These are phyloP conservation scores for Botrytis squamosa DNA, from an alignment of 2,329 filamentous ascomycete species.

Conservation along the genomic window DNA sequence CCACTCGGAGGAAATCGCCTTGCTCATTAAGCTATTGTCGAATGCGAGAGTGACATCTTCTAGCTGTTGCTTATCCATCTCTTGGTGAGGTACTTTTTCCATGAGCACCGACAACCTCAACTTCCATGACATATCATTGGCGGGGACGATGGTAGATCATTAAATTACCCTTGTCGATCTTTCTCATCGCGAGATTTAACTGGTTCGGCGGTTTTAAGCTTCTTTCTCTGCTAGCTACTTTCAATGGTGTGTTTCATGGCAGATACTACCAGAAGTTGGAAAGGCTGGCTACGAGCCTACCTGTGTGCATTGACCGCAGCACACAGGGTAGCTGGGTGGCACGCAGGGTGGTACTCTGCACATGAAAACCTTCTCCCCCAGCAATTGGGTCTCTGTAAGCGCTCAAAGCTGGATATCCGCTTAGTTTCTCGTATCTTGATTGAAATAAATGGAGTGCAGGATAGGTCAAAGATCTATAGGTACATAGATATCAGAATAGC, in stretches of 20 bases:
- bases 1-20: not conserved
- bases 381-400: not conserved
- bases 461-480: not conserved
- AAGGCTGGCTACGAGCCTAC: constrained; percentile 8
- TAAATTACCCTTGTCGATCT: not conserved
- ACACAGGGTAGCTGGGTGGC: too few relatives aligned
- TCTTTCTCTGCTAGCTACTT: not conserved
- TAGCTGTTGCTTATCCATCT: not conserved
- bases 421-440: not conserved
- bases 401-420: not conserved
- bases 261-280: constrained; percentile 5
- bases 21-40: not conserved
- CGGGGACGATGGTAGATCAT: not conserved
- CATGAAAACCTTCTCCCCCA: not conserved
- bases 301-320: not conserved
- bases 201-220: not conserved
- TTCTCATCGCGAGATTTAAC: not conserved
- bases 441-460: not conserved
- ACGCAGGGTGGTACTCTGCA: not conserved
- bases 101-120: not conserved
- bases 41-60: not conserved
- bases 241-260: not conserved
- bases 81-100: not conserved
- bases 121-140: not conserved
- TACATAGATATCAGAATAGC: not conserved